Base-by-base conservation (phyloP, 148 eudicot genomes). In the Spergularia marina region DNA sequence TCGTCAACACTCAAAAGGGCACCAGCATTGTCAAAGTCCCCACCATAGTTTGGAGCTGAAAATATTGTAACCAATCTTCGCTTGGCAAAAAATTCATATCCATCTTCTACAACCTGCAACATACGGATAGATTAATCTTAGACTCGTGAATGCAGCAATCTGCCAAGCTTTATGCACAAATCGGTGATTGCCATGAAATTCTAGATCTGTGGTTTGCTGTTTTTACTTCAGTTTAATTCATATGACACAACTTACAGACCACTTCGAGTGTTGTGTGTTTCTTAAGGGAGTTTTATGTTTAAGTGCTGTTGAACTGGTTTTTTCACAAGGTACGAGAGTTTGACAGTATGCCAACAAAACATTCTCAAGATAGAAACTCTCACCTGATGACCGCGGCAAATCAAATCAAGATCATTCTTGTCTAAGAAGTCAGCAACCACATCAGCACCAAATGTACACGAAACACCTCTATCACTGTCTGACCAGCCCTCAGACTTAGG, bases 11-110 rank as follows among this genome's bases (percentile, higher is more conserved):
- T 93, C 79, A 93, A 80, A 21, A 93, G 87, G 25, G 98, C 98
- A 65, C 98, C 98, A 52, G 88, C 98, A 74, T 93, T 93, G 80
- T 93, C 98, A 67, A 93, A 93, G 68, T 93, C 98, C 20, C 98
- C 98, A 20, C 98, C 98, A 65, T 93, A 93, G 75, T 93, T 93
- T 21, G 98, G 98, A 71, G 98, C 98, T 40, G 98, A 93, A 79
- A 93, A 93, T 82, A 93, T 86, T 1, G 98, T 93, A 25, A 93
- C 98, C 39, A 93, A 82, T 84, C 90, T 85, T 80, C 98, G 80
- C 76, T 84, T 88, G 47, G 98, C 96, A 60, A 93, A 93, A 76
- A 93, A 93, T 79, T 93, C 98, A 64, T 91, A 93, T 13, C 98
- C 98, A 80, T 93, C 98, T 86, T 93, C 98, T 77, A 93, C 98